A percentile compares a stretch with the other conserved stretches of the same genome.
Evolutionary conservation across 2,329 filamentous ascomycete species (phyloP).

Genomic region (Pseudocercospora vitis): DNA sequence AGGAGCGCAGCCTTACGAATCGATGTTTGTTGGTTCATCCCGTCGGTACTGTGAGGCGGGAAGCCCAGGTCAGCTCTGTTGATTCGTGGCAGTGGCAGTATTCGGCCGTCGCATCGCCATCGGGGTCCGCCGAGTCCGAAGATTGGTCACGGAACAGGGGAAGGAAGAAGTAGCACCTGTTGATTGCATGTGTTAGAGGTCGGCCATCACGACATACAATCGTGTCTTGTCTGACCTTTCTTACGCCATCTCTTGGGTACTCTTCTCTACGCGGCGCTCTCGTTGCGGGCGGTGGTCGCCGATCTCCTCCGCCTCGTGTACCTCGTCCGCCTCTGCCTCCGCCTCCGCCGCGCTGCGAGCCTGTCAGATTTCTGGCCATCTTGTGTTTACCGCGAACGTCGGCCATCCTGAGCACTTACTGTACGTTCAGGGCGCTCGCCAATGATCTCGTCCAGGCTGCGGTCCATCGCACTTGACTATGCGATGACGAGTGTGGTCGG

Average conservation of each 20-base stretch:
- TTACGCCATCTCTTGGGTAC: slow-evolving; percentile 78
- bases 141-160: slow-evolving; percentile 37
- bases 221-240: slow-evolving; percentile 64
- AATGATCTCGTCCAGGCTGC: slow-evolving; percentile 65
- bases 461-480: slow-evolving; percentile 54
- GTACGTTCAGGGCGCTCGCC: slow-evolving; percentile 58
- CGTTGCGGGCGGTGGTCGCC: slow-evolving; percentile 65
- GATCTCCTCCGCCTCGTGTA: slow-evolving; percentile 29
- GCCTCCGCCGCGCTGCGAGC: slow-evolving; percentile 28
- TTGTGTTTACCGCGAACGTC: slow-evolving; percentile 15
- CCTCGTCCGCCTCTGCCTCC: slow-evolving; percentile 29
- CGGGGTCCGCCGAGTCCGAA: slow-evolving; percentile 27
- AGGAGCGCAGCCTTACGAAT: slow-evolving; percentile 57
- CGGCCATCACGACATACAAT: neutral
- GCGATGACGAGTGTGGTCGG: neutral
- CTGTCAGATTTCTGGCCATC: neutral
- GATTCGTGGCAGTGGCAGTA: slow-evolving; percentile 21
- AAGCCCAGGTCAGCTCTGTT: slow-evolving; percentile 40
- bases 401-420: slow-evolving; percentile 14
- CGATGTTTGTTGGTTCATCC: slow-evolving; percentile 54
- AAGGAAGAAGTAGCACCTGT: slow-evolving; percentile 48
- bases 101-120: slow-evolving; percentile 26
- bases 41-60: slow-evolving; percentile 36
- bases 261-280: slow-evolving; percentile 49
- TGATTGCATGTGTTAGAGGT: slow-evolving; percentile 11